These are phyloP conservation scores for Chlorella sp. DNA, from an alignment of 139 green algal species.

Conservation along the genomic window DNA sequence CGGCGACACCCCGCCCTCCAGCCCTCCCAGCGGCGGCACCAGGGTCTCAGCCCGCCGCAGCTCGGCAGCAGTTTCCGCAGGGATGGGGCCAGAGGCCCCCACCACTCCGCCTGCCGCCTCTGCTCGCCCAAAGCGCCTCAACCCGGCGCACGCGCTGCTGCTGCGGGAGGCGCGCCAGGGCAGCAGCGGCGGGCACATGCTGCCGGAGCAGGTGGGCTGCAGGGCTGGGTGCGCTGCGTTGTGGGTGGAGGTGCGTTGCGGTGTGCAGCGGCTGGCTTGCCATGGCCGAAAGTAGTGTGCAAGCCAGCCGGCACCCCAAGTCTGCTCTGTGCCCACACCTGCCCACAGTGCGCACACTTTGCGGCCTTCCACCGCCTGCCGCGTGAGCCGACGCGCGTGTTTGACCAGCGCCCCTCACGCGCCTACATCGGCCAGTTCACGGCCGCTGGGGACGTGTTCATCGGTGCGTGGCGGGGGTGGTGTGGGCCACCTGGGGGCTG, in stretches of 20 bases:
- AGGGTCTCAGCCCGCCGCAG: too few species aligned
- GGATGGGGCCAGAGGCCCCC: too few species aligned
- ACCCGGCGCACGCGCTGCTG: conserved; percentile 27
- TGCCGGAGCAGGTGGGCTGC: conserved; percentile 14
- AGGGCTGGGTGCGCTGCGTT: not conserved
- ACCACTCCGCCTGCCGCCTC: too few species aligned
- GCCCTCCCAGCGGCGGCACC: too few species aligned
- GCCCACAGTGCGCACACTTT: conserved; percentile 48
- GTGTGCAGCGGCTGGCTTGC: not conserved
- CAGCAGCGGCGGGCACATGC: conserved; percentile 2
- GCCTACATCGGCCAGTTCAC: conserved; percentile 96
- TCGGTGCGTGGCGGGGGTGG: too few species aligned
- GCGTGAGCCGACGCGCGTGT: conserved; percentile 24
- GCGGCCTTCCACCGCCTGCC: conserved; percentile 43
- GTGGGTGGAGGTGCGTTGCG: not conserved
- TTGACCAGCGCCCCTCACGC: conserved; percentile 68
- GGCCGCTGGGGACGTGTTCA: conserved; percentile 80
- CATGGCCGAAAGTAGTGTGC: too few species aligned
- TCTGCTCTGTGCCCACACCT: too few species aligned
- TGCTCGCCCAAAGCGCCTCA: conserved; percentile 6
- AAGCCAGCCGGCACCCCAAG: too few species aligned
- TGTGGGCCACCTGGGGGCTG: too few species aligned
- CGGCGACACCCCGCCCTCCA: not conserved
- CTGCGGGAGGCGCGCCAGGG: conserved; percentile 35
- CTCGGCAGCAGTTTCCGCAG: too few species aligned